Conservation (phyloP, 2,329 filamentous ascomycete genomes). For the Nannizzia gypsea region DNA sequence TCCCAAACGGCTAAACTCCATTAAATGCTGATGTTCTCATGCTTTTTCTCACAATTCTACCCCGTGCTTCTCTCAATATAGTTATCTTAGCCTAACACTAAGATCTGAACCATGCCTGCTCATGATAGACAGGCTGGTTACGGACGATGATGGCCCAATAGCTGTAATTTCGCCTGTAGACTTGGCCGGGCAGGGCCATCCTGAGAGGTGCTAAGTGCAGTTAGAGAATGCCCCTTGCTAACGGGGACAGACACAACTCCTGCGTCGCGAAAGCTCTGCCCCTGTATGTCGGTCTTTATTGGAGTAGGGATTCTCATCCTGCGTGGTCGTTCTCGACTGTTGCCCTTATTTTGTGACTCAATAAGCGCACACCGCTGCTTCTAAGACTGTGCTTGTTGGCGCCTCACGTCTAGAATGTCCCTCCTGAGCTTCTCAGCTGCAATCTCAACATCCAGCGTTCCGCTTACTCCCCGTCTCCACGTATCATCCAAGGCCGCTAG, state of each 20-base stretch:
- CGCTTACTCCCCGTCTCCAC: constrained; percentile 68
- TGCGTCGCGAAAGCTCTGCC: background rate
- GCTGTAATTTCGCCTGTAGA: background rate
- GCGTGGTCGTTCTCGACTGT: background rate
- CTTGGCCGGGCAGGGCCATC: background rate
- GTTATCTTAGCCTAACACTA: too few relatives aligned
- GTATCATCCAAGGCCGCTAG: constrained; percentile 59
- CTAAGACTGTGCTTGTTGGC: constrained; percentile 22
- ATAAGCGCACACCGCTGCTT: background rate
- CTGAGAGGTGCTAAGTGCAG: background rate
- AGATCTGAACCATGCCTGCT: background rate
- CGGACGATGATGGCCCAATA: background rate
- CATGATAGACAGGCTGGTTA: background rate
- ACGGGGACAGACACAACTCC: background rate
- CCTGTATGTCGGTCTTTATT: background rate
- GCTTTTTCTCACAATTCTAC: too few relatives aligned
- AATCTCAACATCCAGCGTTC: constrained; percentile 74
- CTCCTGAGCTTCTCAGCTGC: constrained; percentile 61
- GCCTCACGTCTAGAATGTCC: constrained; percentile 54
- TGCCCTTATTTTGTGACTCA: background rate
- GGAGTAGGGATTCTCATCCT: background rate
- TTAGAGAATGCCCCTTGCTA: background rate
- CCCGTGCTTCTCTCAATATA: background rate
- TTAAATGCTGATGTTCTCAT: background rate
- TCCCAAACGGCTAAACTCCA: background rate